A percentile compares a stretch with the other conserved stretches of the same genome.
Conservation (phyloP, 2,329 filamentous ascomycete genomes). For the Apiospora pterosperma region DNA sequence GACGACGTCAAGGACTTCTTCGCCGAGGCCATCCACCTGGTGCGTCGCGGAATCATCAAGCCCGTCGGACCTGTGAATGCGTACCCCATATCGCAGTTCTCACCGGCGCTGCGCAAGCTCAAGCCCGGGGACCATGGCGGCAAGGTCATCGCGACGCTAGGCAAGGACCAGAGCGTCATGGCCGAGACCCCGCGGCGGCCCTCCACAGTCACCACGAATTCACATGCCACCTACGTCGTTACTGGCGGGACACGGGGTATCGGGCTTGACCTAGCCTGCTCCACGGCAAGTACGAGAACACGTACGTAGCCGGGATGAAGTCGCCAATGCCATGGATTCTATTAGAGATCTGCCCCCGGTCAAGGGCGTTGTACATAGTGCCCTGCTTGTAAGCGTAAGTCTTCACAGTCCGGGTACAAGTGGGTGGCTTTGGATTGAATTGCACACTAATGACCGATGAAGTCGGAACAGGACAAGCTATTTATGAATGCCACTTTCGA, state of each 20-base stretch:
- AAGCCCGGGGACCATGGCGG: slow-evolving; percentile 12
- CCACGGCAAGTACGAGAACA: slow-evolving; percentile 8
- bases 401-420: slow-evolving; percentile 11
- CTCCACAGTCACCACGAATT: slow-evolving; percentile 7
- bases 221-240: slow-evolving; percentile 18
- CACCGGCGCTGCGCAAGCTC: slow-evolving; percentile 12
- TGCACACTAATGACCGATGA: too few relatives aligned
- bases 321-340: slow-evolving; percentile 9
- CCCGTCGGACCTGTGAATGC: slow-evolving; percentile 9
- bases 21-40: slow-evolving; percentile 9
- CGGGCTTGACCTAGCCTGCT: slow-evolving; percentile 15
- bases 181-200: slow-evolving; percentile 4
- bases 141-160: slow-evolving; percentile 13
- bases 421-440: too few relatives aligned
- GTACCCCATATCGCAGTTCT: slow-evolving; percentile 9
- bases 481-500: slow-evolving; percentile 50
- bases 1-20: slow-evolving; percentile 9
- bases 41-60: slow-evolving; percentile 8
- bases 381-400: slow-evolving; percentile 15
- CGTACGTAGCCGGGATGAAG: slow-evolving; percentile 7
- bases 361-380: slow-evolving; percentile 16
- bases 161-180: slow-evolving; percentile 4
- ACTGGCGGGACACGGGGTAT: slow-evolving; percentile 21
- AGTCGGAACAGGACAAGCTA: slow-evolving; percentile 33
- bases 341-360: slow-evolving; percentile 13